Evolutionary conservation across 176 grass and related monocot genomes (phyloP).

Genomic region (Thinopyrum elongatum): DNA sequence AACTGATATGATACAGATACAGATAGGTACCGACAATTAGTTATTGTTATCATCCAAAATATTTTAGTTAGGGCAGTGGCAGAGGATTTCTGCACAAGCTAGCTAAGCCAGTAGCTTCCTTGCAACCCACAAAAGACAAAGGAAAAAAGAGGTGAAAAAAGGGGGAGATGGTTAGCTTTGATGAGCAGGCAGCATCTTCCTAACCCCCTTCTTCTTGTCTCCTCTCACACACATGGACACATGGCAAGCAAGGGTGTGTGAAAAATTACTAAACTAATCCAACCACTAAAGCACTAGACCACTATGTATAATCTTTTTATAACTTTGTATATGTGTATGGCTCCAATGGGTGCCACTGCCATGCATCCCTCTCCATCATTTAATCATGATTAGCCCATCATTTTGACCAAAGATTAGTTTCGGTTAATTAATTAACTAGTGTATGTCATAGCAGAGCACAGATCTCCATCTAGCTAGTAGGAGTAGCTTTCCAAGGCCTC

Average conservation of each 20-base stretch:
- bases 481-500: neutral
- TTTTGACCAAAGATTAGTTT: neutral
- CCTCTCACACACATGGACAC: constrained; percentile 31
- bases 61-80: neutral
- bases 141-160: constrained; percentile 24
- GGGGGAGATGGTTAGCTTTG: constrained; percentile 24
- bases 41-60: neutral
- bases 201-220: constrained; percentile 38
- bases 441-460: neutral
- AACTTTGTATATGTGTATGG: neutral
- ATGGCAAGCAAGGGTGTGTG: constrained; percentile 10
- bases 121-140: constrained; percentile 56
- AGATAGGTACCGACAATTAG: neutral
- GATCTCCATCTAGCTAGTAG: constrained; percentile 18
- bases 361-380: neutral
- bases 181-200: constrained; percentile 46
- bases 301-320: neutral
- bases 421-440: neutral
- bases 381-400: constrained; percentile 15
- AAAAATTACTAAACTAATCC: constrained; percentile 22
- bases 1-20: neutral
- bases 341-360: neutral
- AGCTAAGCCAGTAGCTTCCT: constrained; percentile 22
- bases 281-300: constrained; percentile 3
- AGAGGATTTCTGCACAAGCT: neutral